Evolutionary conservation across 169 alveolate species (phyloP), one percentile per base, ranked within the genome.

Genomic region (Babesia ovata): DNA sequence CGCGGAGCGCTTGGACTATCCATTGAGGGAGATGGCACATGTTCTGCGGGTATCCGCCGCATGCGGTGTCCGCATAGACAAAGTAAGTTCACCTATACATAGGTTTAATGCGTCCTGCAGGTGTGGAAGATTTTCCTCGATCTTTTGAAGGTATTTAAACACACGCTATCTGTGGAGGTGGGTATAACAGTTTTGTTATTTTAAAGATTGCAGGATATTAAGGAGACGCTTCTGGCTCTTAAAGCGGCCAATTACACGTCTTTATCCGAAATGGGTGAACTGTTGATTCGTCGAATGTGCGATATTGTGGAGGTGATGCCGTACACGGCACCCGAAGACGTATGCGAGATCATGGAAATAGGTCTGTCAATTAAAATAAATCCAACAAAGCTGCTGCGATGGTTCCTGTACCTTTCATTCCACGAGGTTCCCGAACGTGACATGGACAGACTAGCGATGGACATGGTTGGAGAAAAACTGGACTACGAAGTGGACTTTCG

Each of bases 401-500:
- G 75, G 59, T 70, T 44, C 50, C 59, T 71, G 22, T 78, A 78
- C 62, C 56, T 58, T 42, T 21, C 49, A 39, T 48, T 78, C 67
- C 48, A 50, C 53, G 69, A 78, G 1, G 33, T 78, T 11, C 82
- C 74, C 22, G 73, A 63, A 33, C 45, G 72, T 22, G 86, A 76
- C 29, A 71, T 71, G 81, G 81, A 58, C 28, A 21, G 72, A 11
- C 53, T 60, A 2, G 14, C 81, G 21, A 48, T 54, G 61, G 76
- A 60, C 46, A 21, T 78, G 45, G 44, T 78, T 36, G 60, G 65
- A 3, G 70, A 39, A 12, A 46, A 29, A 16, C 36, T 16, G 26
- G 62, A 54, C 22, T 78, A 78, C 50, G 87, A 78, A 39, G 69
- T 78, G 22, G 87, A 78, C 58, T 78, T 78, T 82, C 52, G 81